Evolutionary conservation across 2,329 filamentous ascomycete species (phyloP).

Genomic region (Penicillium sp.): DNA sequence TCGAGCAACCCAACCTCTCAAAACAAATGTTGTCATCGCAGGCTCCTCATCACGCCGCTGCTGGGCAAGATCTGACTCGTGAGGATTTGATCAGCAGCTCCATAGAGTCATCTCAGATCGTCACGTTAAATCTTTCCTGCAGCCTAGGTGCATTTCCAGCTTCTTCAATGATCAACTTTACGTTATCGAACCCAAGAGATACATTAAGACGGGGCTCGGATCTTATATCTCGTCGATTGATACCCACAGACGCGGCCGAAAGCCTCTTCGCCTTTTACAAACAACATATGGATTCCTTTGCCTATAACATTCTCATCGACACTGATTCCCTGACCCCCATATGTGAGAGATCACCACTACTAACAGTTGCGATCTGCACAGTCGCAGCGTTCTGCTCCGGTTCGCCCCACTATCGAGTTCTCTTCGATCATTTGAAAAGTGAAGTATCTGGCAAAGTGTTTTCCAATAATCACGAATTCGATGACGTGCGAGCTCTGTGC

Average conservation of each 20-base stretch:
- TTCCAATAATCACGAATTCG: slow-evolving; percentile 22
- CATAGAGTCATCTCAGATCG: background rate
- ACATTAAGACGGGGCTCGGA: background rate
- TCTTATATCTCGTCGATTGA: background rate
- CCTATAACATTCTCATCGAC: slow-evolving; percentile 38
- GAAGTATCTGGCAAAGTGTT: slow-evolving; percentile 18
- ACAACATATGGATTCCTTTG: slow-evolving; percentile 36
- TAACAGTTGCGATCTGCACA: slow-evolving; percentile 40
- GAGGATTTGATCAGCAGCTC: background rate
- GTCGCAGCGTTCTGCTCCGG: slow-evolving; percentile 31
- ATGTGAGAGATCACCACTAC: slow-evolving; percentile 34
- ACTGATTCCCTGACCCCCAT: slow-evolving; percentile 29
- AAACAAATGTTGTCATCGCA: background rate
- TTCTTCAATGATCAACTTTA: slow-evolving; percentile 10
- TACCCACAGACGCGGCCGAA: background rate
- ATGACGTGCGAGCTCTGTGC: slow-evolving; percentile 38
- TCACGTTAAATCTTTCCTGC: slow-evolving; percentile 14
- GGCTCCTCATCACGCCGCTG: background rate
- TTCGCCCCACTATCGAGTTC: slow-evolving; percentile 11
- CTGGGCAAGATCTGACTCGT: background rate
- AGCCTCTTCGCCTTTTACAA: slow-evolving; percentile 26
- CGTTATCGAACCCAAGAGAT: background rate
- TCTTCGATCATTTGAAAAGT: slow-evolving; percentile 13
- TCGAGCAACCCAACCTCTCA: background rate
- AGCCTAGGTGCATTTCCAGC: slow-evolving; percentile 16